Conservation (phyloP, 1,284 basidiomycete species). For the Boletellus dicymbophilus region DNA sequence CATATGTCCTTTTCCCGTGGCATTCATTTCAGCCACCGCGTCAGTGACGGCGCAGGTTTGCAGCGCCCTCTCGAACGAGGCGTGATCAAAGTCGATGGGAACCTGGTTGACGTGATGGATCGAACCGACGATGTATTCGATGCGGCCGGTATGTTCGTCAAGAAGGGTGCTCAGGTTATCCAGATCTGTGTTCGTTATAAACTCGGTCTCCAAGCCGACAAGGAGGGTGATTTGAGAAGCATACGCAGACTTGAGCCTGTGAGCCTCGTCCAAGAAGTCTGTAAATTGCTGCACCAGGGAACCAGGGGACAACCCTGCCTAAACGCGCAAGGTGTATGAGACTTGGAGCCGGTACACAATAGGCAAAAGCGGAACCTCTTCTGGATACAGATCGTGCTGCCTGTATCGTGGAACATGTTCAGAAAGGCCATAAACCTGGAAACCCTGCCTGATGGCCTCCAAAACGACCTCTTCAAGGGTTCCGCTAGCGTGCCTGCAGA, state of each 20-base stretch:
- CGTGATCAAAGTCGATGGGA: constrained; percentile 91
- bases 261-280: constrained; percentile 75
- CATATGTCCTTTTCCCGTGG: constrained; percentile 25
- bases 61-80: constrained; percentile 68
- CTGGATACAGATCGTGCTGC: constrained; percentile 85
- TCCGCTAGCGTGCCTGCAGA: constrained; percentile 89
- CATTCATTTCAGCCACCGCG: constrained; percentile 28
- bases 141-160: constrained; percentile 42
- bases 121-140: constrained; percentile 94
- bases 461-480: constrained; percentile 78
- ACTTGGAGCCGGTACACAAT: not conserved
- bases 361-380: constrained; percentile 68
- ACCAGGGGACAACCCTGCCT: constrained; percentile 52
- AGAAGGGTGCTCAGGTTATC: constrained; percentile 56
- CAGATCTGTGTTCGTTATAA: constrained; percentile 73
- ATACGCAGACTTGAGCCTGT: constrained; percentile 66
- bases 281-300: constrained; percentile 62
- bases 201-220: constrained; percentile 94
- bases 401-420: constrained; percentile 95
- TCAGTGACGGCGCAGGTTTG: constrained; percentile 37
- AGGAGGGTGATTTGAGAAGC: constrained; percentile 72
- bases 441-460: constrained; percentile 79
- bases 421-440: constrained; percentile 86
- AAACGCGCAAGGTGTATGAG: constrained; percentile 18
- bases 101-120: constrained; percentile 89